phyloP scores from a whole-genome alignment of 1,139 yeast genomes.

The Pichia sp. region DNA sequence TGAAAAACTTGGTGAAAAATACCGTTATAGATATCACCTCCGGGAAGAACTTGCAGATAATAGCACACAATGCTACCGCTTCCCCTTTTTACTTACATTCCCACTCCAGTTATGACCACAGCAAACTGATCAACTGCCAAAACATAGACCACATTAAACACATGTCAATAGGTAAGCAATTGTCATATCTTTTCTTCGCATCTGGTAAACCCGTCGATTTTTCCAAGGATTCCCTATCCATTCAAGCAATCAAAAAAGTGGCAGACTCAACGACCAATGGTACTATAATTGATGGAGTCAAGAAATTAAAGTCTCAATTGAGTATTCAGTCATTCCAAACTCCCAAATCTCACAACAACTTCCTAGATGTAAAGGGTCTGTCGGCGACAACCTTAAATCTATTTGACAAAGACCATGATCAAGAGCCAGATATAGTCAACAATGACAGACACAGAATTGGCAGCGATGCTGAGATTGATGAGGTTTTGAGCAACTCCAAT shows the following conservation, averaged over 20 bases:
- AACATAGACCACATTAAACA: slow-evolving; percentile 28
- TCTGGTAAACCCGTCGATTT: slow-evolving; percentile 28
- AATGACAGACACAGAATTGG: background rate
- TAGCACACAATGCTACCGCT: slow-evolving; percentile 25
- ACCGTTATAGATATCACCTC: slow-evolving; percentile 34
- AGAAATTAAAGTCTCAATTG: slow-evolving; percentile 5
- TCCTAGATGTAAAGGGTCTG: slow-evolving; percentile 3
- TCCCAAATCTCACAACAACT: background rate
- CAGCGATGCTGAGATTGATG: background rate
- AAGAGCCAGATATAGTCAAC: background rate
- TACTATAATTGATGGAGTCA: slow-evolving; percentile 9
- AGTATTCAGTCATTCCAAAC: slow-evolving; percentile 5
- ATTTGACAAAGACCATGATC: slow-evolving; percentile 8
- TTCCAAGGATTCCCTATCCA: slow-evolving; percentile 7
- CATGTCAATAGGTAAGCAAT: slow-evolving; percentile 29
- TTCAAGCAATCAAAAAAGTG: slow-evolving; percentile 3
- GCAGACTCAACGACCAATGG: slow-evolving; percentile 7
- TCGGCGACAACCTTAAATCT: slow-evolving; percentile 4
- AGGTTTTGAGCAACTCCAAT: background rate
- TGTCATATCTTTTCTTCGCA: slow-evolving; percentile 29
- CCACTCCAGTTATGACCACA: slow-evolving; percentile 20
- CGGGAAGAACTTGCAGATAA: slow-evolving; percentile 31
- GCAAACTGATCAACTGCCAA: slow-evolving; percentile 25
- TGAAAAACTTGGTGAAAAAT: slow-evolving; percentile 32
- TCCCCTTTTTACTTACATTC: slow-evolving; percentile 22